Evolutionary conservation across 2,329 filamentous ascomycete species (phyloP), one percentile per base, ranked within the genome.

Genomic region (Arachnomyces sp.): DNA sequence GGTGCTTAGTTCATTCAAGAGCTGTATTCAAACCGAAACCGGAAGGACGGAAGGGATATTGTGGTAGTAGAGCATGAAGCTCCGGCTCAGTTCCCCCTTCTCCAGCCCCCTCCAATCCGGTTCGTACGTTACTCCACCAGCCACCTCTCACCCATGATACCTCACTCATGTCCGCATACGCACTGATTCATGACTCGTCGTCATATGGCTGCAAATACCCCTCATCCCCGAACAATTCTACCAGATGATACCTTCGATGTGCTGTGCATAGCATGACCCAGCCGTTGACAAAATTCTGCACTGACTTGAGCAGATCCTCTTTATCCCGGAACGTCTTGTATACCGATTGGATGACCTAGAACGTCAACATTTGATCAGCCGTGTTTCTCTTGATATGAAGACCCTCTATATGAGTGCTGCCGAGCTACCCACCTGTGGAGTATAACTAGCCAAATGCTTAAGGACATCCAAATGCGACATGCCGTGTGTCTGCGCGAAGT

Each of bases 181-280:
- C 20, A 5, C 20, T 25, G 20, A 13, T 25, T 39, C 31, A 39
- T 28, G 36, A 13, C 17, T 43, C 41, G 4, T 36, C 41, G 35
- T 43, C 40, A 36, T 47, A 45, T 7, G 45, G 33, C 12, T 28
- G 38, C 34, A 45, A 18, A 36, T 47, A 47, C 11, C 34, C 16
- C 33, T 45, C 43, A 16, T 47, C 45, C 7, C 8, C 45, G 30
- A 47, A 43, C 28, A 47, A n/a, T 17, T 45, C 45, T 12, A 43
- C 39, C 9, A 47, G 28, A 20, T 40, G 39, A 13, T 45, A 47
- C 13, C 43, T 32, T 12, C 37, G 43, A 38, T 47, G 45, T 1
- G 39, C 42, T 3, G 43, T 47, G 15, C 33, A 43, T n/a, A 45
- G 28, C 39, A 47, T 38, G 11, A 43, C 37, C 39, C 40, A 45